Evolutionary conservation across 805 yeast genomes (phyloP), one percentile per base, ranked within the genome.

Genomic region (Komagataella populi): DNA sequence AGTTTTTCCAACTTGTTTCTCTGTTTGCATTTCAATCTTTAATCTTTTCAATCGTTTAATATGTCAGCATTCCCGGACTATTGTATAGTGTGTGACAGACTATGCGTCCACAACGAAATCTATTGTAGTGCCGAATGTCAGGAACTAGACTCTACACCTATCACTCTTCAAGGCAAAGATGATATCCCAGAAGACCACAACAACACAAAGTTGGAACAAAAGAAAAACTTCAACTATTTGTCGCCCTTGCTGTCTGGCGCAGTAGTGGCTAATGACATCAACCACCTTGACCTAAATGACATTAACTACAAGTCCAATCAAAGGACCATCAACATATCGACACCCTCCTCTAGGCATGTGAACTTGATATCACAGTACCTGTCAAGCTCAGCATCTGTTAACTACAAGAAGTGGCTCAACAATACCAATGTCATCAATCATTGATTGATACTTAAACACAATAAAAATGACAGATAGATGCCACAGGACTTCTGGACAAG

Each of bases 51-150:
- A 6, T 18, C 10, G 12, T 7, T 18, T 18, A 39, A 17, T 22
- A 67, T 68, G 69, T 61, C 71, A 46, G 57, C 57, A 7, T 55
- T 55, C 48, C 51, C 53, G 51, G 57, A 55, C 46, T 55, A 51
- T 47, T 55, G 57, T 39, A 55, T 55, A 23, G 51, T 55, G 17
- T 55, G 57, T 46, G 57, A 55, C 47, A 54, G 52, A 39, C 48
- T 50, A 7, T 51, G 57, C 46, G 17, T 47, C 2, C 44, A 53
- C 23, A 51, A 53, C 51, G 48, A 54, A 10, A 54, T 49, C 12
- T 55, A 55, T 51, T 55, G 57, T 48, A 53, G 55, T 4, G 55
- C 53, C 6, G 6, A 36, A 7, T 54, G 56, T 47, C 49, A 16
- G 39, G 39, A 30, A 30, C 50, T 52, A 49, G 54, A 52, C 45